Percentiles rank a stretch among this genome's conserved stretches.
phyloP scores from a whole-genome alignment of 2,329 filamentous ascomycete species.

The Microdochium trichocladiopsis region DNA sequence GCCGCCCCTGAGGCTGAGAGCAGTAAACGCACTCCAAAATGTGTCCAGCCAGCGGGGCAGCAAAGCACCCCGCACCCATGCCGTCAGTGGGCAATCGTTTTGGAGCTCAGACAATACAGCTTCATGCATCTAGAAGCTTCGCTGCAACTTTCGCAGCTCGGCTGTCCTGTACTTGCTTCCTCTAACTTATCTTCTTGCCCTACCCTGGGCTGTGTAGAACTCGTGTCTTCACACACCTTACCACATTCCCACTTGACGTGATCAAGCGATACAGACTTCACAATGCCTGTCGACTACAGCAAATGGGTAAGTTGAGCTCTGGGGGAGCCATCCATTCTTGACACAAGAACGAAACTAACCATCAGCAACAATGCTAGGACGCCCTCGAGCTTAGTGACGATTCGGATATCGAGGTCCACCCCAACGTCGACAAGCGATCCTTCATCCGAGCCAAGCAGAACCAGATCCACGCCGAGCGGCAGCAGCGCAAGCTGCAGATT shows the following conservation, averaged over 20 bases:
- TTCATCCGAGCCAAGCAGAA: constrained; percentile 98
- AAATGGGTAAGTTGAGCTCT: constrained; percentile 50
- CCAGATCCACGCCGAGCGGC: constrained; percentile 89
- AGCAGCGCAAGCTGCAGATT: constrained; percentile 81
- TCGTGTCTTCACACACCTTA: too few species aligned
- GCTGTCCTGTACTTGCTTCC: too few species aligned
- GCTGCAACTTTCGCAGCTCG: not conserved
- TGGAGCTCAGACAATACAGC: not conserved
- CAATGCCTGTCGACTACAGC: constrained; percentile 53
- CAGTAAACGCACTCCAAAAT: too few species aligned
- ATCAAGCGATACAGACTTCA: too few species aligned
- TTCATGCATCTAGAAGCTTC: not conserved
- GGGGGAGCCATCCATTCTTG: not conserved
- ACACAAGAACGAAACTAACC: constrained; percentile 2
- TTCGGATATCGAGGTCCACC: constrained; percentile 96
- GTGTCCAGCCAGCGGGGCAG: not conserved
- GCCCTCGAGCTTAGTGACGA: constrained; percentile 95
- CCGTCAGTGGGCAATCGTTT: not conserved
- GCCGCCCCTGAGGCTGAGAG: too few species aligned
- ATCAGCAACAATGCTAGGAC: constrained; percentile 46
- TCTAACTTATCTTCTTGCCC: too few species aligned
- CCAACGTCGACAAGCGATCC: constrained; percentile 96
- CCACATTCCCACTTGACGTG: too few species aligned
- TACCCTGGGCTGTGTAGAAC: too few species aligned
- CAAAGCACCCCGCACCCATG: not conserved